These are phyloP conservation scores for Hypoxylon subgilvum DNA, from an alignment of 495 filamentous ascomycete genomes.

Conservation along the genomic window DNA sequence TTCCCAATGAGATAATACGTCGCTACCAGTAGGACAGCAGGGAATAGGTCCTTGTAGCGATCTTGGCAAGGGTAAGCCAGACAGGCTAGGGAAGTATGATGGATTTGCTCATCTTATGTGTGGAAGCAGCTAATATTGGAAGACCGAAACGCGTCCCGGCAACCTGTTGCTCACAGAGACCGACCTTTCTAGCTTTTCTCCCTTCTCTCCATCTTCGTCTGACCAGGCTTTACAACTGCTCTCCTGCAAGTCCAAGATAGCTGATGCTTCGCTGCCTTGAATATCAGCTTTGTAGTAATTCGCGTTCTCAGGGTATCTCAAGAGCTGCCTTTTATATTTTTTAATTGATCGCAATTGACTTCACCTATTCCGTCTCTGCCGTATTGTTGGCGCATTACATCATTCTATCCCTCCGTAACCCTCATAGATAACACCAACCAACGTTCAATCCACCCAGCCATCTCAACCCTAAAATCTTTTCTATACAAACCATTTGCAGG, in stretches of 20 bases:
- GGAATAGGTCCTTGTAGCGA: too few species aligned
- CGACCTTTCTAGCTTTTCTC: conserved; percentile 8
- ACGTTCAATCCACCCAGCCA: conserved; percentile 23
- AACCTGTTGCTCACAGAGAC: conserved; percentile 4
- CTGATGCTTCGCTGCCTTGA: conserved; percentile 3
- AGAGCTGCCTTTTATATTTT: too few species aligned
- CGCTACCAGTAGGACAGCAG: conserved; percentile 18
- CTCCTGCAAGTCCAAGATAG: conserved; percentile 10
- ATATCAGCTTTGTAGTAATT: too few species aligned
- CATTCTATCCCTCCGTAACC: conserved; percentile 11
- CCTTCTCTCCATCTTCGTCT: not conserved
- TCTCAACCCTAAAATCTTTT: too few species aligned
- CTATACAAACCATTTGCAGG: conserved; percentile 30
- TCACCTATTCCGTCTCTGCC: not conserved
- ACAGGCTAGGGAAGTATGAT: conserved; percentile 8
- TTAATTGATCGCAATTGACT: conserved; percentile 6
- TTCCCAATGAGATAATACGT: conserved; percentile 20
- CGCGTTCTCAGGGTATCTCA: too few species aligned
- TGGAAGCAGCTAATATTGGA: conserved; percentile 6
- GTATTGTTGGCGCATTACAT: conserved; percentile 23
- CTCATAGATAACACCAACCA: not conserved
- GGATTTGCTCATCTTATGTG: conserved; percentile 15
- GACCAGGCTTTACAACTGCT: not conserved
- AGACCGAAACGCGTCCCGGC: conserved; percentile 21
- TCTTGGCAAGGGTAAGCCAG: conserved; percentile 27